A percentile compares a stretch with the other conserved stretches of the same genome.
phyloP scores from a whole-genome alignment of 2,329 filamentous ascomycete genomes.

The Colletotrichum horii region DNA sequence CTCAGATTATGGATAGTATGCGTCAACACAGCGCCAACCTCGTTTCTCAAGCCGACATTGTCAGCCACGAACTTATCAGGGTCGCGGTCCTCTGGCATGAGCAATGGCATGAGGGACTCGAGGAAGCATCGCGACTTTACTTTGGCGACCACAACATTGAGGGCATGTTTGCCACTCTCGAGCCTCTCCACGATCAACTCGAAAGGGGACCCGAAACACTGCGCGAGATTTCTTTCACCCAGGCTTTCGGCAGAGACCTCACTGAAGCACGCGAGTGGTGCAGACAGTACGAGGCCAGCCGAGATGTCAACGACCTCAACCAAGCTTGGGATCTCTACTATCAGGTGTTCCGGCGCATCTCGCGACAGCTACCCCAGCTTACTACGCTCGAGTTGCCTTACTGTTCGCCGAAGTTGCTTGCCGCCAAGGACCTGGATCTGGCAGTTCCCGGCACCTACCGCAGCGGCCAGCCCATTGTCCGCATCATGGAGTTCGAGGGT shows the following conservation, averaged over 20 bases:
- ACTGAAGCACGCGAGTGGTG: conserved; percentile 97
- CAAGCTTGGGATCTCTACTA: conserved; percentile 99
- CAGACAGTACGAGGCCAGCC: conserved; percentile 85
- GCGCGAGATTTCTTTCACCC: conserved; percentile 94
- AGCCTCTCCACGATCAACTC: conserved; percentile 88
- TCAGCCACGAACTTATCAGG: conserved; percentile 95
- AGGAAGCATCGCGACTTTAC: conserved; percentile 95
- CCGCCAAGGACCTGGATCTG: conserved; percentile 84
- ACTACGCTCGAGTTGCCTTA: conserved; percentile 94
- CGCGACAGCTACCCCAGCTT: conserved; percentile 88
- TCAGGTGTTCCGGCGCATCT: conserved; percentile 95
- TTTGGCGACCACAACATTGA: conserved; percentile 98
- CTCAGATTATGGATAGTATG: conserved; percentile 97
- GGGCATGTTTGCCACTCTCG: conserved; percentile 92
- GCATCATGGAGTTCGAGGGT: conserved; percentile 88
- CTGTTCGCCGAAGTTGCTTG: conserved; percentile 91
- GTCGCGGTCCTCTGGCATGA: conserved; percentile 99
- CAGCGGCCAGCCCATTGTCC: conserved; percentile 77
- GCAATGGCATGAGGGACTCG: conserved; percentile 96
- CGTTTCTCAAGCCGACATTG: conserved; percentile 92
- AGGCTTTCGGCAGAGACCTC: conserved; percentile 94
- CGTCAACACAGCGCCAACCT: conserved; percentile 90
- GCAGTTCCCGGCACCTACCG: conserved; percentile 96
- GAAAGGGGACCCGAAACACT: conserved; percentile 92
- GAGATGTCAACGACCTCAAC: conserved; percentile 92